Conservation (phyloP, 1,139 yeast genomes). For the Saccharomyces hybrid region DNA sequence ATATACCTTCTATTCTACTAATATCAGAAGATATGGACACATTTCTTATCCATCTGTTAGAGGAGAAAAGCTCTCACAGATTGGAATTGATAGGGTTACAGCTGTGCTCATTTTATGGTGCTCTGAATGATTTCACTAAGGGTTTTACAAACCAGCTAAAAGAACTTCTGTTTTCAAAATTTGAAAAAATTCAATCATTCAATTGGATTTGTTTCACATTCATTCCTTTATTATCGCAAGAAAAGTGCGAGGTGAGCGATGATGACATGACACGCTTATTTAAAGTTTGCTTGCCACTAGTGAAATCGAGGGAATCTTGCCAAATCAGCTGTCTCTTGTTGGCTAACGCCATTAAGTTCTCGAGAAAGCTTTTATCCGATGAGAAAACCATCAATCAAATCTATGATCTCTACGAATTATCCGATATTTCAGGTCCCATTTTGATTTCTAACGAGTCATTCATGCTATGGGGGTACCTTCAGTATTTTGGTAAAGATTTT, state of each 20-base stretch:
- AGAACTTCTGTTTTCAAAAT: conserved; percentile 10
- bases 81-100: conserved; percentile 17
- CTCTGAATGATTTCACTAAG: conserved; percentile 6
- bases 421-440: conserved; percentile 56
- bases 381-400: conserved; percentile 39
- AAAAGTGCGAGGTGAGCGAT: conserved; percentile 16
- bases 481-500: conserved; percentile 34
- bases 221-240: conserved; percentile 30
- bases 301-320: conserved; percentile 33
- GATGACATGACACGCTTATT: conserved; percentile 28
- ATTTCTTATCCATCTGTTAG: conserved; percentile 17
- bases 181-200: conserved; percentile 23
- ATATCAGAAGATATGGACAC: conserved; percentile 12
- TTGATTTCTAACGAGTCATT: conserved; percentile 40
- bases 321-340: conserved; percentile 32
- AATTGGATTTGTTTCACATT: conserved; percentile 38
- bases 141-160: conserved; percentile 6
- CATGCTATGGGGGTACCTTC: conserved; percentile 46
- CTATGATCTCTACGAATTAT: conserved; percentile 43
- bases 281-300: conserved; percentile 40
- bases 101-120: conserved; percentile 13
- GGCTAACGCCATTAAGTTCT: conserved; percentile 20
- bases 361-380: conserved; percentile 31
- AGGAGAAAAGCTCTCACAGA: conserved; percentile 3
- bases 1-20: conserved; percentile 9